Evolutionary conservation across 352 stramenopile genomes (phyloP).

Genomic region (Globisporangium mamillatum): DNA sequence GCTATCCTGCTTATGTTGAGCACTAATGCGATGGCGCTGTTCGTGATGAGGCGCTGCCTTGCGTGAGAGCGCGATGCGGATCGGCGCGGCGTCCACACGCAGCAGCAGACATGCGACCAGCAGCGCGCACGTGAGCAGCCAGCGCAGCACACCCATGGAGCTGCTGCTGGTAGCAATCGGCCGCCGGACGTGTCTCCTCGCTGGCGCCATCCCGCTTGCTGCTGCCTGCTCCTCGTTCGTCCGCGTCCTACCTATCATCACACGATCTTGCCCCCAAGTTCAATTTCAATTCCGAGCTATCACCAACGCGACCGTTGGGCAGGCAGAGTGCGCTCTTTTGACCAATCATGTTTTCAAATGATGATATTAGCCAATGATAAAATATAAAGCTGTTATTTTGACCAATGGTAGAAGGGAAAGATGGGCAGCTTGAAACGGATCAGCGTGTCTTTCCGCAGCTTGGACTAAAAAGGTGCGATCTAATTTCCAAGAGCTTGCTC

Average conservation of each 20-base stretch:
- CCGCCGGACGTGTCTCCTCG: background rate
- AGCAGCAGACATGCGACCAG: background rate
- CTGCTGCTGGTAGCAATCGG: background rate
- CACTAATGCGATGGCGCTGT: background rate
- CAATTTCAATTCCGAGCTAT: background rate
- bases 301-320: conserved; percentile 4
- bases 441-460: background rate
- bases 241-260: background rate
- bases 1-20: conserved; percentile 2
- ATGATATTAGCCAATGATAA: background rate
- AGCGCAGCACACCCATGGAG: background rate
- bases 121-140: background rate
- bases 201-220: background rate
- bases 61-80: conserved; percentile 34
- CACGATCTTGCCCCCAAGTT: conserved; percentile 4
- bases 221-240: background rate
- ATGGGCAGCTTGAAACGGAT: background rate
- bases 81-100: conserved; percentile 14
- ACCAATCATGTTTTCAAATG: background rate
- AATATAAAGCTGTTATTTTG: background rate
- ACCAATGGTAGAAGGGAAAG: background rate
- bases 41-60: background rate
- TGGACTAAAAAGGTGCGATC: conserved; percentile 4
- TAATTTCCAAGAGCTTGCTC: background rate
- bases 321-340: background rate